A percentile compares a stretch with the other conserved stretches of the same genome.
These are phyloP conservation scores for Rubus parviflorus DNA, from an alignment of 306 rosid species.

Conservation along the genomic window DNA sequence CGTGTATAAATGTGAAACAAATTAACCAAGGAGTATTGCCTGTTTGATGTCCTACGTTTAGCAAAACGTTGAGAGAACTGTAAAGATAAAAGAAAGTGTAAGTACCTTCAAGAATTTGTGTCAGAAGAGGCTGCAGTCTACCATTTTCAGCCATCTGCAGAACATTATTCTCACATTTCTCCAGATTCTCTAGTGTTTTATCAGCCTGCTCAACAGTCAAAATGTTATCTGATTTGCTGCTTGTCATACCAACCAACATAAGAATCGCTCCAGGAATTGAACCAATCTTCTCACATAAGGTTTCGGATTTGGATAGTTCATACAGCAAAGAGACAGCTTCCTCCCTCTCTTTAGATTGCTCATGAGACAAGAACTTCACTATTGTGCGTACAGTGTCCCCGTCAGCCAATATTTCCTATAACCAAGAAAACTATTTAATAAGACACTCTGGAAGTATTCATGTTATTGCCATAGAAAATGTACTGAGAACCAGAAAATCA, in stretches of 20 bases:
- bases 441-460: slow-evolving; percentile 22
- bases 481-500: slow-evolving; percentile 33
- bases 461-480: slow-evolving; percentile 15
- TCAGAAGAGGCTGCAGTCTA: slow-evolving; percentile 82
- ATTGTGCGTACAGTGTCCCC: slow-evolving; percentile 88
- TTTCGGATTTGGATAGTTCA: slow-evolving; percentile 86
- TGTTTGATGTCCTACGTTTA: background rate
- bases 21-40: slow-evolving; percentile 5
- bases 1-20: background rate
- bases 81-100: slow-evolving; percentile 14
- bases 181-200: slow-evolving; percentile 78
- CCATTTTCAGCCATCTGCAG: slow-evolving; percentile 94
- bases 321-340: slow-evolving; percentile 91
- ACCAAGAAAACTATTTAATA: slow-evolving; percentile 40
- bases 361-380: slow-evolving; percentile 79
- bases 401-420: slow-evolving; percentile 77
- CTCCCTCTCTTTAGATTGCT: slow-evolving; percentile 86
- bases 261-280: slow-evolving; percentile 92
- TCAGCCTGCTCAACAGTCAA: slow-evolving; percentile 75
- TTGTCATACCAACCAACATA: slow-evolving; percentile 93
- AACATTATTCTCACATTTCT: slow-evolving; percentile 81
- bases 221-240: slow-evolving; percentile 85
- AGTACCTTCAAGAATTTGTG: slow-evolving; percentile 86
- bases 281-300: slow-evolving; percentile 87
- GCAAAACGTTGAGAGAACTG: slow-evolving; percentile 3